Percentiles rank a stretch among this genome's conserved stretches.
These are phyloP conservation scores for Limonium bicolor DNA, from an alignment of 148 eudicot genomes.

Conservation along the genomic window DNA sequence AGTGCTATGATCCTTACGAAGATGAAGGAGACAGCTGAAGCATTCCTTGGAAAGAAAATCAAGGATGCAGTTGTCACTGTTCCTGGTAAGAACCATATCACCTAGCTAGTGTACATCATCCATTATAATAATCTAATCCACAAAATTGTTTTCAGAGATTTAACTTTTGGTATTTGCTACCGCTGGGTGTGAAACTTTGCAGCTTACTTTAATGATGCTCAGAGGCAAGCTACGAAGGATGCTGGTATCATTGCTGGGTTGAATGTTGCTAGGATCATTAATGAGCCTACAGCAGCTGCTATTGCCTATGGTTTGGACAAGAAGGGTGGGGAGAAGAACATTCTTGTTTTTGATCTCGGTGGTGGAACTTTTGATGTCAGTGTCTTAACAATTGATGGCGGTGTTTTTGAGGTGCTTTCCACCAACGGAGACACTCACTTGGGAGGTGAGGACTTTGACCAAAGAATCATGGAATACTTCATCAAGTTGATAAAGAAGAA, in stretches of 20 bases:
- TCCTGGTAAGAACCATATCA: constrained; percentile 1
- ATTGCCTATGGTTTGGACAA: constrained; percentile 8
- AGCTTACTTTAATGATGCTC: constrained; percentile 6
- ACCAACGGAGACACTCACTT: constrained; percentile 6
- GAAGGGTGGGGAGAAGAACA: constrained; percentile 5
- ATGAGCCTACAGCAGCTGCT: constrained; percentile 6
- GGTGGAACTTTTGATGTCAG: constrained; percentile 7
- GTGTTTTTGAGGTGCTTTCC: constrained; percentile 6
- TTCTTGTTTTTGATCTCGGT: constrained; percentile 5
- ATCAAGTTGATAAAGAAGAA: constrained; percentile 7
- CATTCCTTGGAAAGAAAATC: constrained; percentile 6
- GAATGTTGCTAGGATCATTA: constrained; percentile 6
- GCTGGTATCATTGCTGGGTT: constrained; percentile 4
- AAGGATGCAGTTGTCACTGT: constrained; percentile 7
- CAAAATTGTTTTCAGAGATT: no score
- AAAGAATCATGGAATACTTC: constrained; percentile 7
- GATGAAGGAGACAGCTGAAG: constrained; percentile 6
- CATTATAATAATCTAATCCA: no score
- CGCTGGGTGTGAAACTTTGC: no score
- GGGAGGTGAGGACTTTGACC: constrained; percentile 8
- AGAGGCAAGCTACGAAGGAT: constrained; percentile 6
- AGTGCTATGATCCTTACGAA: constrained; percentile 4
- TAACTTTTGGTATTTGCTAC: no score
- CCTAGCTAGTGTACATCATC: no score
- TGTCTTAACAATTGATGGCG: constrained; percentile 3